phyloP scores from a whole-genome alignment of 768 basidiomycete genomes.

The Boletus barrowsii region DNA sequence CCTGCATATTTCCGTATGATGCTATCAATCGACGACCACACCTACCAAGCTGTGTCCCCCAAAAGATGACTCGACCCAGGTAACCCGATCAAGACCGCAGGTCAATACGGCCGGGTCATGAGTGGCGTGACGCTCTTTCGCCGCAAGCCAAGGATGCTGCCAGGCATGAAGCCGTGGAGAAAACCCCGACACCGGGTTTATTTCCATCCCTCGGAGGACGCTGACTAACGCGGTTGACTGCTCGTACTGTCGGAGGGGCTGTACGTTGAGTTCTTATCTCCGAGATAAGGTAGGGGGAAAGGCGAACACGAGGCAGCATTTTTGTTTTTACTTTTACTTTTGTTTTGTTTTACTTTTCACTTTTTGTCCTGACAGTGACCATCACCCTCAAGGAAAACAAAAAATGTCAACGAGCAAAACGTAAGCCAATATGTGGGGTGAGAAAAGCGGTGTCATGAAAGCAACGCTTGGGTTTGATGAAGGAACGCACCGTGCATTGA shows the following conservation, averaged over 20 bases:
- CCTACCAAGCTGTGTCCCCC: slow-evolving; percentile 6
- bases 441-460: not conserved
- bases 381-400: too few relatives aligned
- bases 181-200: not conserved
- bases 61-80: not conserved
- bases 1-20: not conserved
- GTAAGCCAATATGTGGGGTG: slow-evolving; percentile 3
- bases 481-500: not conserved
- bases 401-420: too few relatives aligned
- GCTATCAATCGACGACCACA: not conserved
- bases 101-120: slow-evolving; percentile 12
- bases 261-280: not conserved
- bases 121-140: slow-evolving; percentile 4
- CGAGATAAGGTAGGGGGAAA: slow-evolving; percentile 3
- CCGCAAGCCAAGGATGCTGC: slow-evolving; percentile 1
- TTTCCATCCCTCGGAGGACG: not conserved
- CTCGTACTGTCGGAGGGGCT: not conserved
- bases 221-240: not conserved
- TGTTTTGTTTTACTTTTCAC: too few relatives aligned
- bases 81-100: not conserved
- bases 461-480: not conserved
- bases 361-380: too few relatives aligned
- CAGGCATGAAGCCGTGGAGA: not conserved
- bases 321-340: too few relatives aligned
- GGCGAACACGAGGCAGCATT: not conserved